A percentile compares a stretch with the other conserved stretches of the same genome.
phyloP scores from a whole-genome alignment of 164 flowering plant genomes.

The Nymphaea colorata region DNA sequence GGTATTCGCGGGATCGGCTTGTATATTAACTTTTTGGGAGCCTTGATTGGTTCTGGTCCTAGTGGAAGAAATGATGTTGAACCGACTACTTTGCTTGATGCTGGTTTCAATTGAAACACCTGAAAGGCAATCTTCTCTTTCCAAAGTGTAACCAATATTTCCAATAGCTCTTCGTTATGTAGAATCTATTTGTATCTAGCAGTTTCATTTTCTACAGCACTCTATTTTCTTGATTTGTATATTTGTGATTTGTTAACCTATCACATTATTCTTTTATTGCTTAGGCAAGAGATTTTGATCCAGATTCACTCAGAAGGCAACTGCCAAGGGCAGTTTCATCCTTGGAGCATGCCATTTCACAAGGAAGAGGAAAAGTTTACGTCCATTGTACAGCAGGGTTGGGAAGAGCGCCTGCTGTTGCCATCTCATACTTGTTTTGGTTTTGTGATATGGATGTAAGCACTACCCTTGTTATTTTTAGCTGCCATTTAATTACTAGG shows the following conservation, averaged over 20 bases:
- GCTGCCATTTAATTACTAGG: too few species aligned
- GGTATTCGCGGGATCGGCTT: too few species aligned
- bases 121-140: background rate
- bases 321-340: constrained; percentile 85
- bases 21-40: too few species aligned
- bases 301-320: constrained; percentile 62
- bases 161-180: background rate
- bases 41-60: background rate
- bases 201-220: too few species aligned
- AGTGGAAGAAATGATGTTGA: background rate
- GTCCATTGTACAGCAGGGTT: constrained; percentile 94
- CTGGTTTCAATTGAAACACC: background rate
- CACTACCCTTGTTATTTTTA: constrained; percentile 1
- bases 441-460: constrained; percentile 75
- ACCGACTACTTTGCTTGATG: background rate
- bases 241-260: background rate
- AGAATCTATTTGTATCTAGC: too few species aligned
- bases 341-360: constrained; percentile 80
- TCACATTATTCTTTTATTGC: background rate
- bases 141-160: background rate
- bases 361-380: constrained; percentile 72
- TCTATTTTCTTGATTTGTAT: background rate
- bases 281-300: constrained; percentile 91
- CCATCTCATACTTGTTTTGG: constrained; percentile 92
- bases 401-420: constrained; percentile 93